Evolutionary conservation across 1,284 basidiomycete species (phyloP), one percentile per base, ranked within the genome.

Genomic region (Neotropicomus parvogracilis): DNA sequence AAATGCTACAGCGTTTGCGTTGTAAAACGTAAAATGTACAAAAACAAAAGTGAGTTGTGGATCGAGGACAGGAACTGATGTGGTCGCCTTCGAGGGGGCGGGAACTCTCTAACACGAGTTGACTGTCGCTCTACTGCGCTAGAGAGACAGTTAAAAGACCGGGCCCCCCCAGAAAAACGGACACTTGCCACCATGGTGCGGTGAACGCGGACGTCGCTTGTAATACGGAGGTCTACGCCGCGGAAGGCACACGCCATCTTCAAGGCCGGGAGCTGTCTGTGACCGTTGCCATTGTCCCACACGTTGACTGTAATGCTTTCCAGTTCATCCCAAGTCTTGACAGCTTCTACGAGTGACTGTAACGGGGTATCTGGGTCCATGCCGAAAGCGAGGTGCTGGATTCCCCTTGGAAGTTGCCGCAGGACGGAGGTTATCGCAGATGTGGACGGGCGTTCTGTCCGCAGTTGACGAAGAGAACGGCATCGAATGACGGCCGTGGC

Each of bases 331-430:
- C 63, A 66, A 4, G 64, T 60, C 55, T 74, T 77, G 50, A 81
- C 70, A 24, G 68, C 56, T 31, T 81, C 77, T 29, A 84, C 61
- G 24, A 84, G 64, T 10, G 73, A 68, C 54, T 75, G 74, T 31
- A 85, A 62, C 20, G 70, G 63, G 0, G 78, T 80, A 45, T 80
- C 77, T 50, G 69, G 69, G 58, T 79, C 76, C 40, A 86, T 61
- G 16, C 81, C 77, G 33, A 86, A 67, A 24, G 80, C 77, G 33
- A 86, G 58, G 51, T 80, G 77, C 56, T 77, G 70, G 17, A 85
- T 59, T 12, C 67, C 63, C 13, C 58, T 51, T 16, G 81, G 76
- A 42, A 84, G 68, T n/a, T 67, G 63, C 49, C 73, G 76, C 67
- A 73, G 78, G 44, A 81, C 59, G 46, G 67, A 56, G 16, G 74